A percentile compares a stretch with the other conserved stretches of the same genome.
Evolutionary conservation across 2,329 filamentous ascomycete species (phyloP).

Genomic region (Sporothrix inflata): DNA sequence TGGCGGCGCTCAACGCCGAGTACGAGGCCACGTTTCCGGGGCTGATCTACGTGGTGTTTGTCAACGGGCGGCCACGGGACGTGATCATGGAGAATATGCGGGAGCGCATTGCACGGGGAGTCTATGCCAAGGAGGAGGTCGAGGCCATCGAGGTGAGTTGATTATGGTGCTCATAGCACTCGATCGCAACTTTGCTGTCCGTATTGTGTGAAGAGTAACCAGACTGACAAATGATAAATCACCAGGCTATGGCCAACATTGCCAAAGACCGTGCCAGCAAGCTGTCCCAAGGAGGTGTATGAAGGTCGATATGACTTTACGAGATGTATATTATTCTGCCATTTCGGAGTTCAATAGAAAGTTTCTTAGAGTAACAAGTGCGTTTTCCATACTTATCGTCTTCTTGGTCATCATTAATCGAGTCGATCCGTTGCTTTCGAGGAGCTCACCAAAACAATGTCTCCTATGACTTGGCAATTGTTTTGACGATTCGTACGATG

Average conservation of each 20-base stretch:
- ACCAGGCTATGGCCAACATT: slow-evolving; percentile 87
- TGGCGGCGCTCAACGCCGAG: slow-evolving; percentile 69
- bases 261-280: slow-evolving; percentile 77
- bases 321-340: background rate
- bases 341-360: background rate
- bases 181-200: background rate
- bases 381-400: background rate
- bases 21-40: slow-evolving; percentile 85
- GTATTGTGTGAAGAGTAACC: background rate
- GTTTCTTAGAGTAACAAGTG: background rate
- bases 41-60: slow-evolving; percentile 87
- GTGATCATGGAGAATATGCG: slow-evolving; percentile 84
- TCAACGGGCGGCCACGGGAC: slow-evolving; percentile 75
- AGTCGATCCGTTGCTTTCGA: background rate
- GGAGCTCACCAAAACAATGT: background rate
- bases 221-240: slow-evolving; percentile 31
- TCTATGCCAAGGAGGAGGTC: slow-evolving; percentile 68
- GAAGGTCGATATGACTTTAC: background rate
- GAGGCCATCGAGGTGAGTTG: slow-evolving; percentile 72
- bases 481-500: no score
- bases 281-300: slow-evolving; percentile 41
- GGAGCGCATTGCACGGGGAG: slow-evolving; percentile 67
- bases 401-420: background rate
- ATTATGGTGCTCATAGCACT: background rate
- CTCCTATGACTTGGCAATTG: background rate